Evolutionary conservation across 2,329 filamentous ascomycete genomes (phyloP).

Genomic region (Dothiorella sarmentorum): DNA sequence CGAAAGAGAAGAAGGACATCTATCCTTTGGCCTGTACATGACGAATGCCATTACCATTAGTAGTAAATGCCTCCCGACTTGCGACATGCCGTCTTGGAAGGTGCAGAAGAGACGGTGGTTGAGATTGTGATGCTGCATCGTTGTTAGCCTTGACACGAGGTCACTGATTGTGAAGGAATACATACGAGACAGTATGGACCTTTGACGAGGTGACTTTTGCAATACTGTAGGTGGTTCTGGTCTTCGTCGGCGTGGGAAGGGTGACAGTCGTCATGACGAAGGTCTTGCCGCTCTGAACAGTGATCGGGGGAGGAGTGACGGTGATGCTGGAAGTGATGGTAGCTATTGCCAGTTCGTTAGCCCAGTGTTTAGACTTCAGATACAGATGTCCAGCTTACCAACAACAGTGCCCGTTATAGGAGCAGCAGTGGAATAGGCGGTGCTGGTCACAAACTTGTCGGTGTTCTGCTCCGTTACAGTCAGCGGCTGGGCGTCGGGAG

Average conservation of each 20-base stretch:
- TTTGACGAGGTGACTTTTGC: conserved; percentile 23
- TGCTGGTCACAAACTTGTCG: conserved; percentile 26
- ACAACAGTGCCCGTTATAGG: conserved; percentile 24
- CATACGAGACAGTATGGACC: conserved; percentile 23
- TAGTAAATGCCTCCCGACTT: conserved; percentile 23
- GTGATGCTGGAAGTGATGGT: conserved; percentile 21
- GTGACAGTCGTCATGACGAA: conserved; percentile 26
- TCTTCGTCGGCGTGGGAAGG: conserved; percentile 27
- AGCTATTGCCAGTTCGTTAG: conserved; percentile 12
- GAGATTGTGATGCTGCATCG: conserved; percentile 24
- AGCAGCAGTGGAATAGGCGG: conserved; percentile 24
- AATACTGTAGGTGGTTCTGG: conserved; percentile 23
- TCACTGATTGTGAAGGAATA: background rate
- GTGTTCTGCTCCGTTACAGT: conserved; percentile 33
- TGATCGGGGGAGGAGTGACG: conserved; percentile 25
- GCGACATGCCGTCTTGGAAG: conserved; percentile 24
- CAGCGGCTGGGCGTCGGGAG: conserved; percentile 35
- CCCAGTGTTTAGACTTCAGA: background rate
- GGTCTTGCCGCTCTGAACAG: conserved; percentile 24
- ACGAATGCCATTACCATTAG: background rate
- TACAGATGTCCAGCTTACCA: conserved; percentile 10
- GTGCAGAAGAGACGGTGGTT: conserved; percentile 25
- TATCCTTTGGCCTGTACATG: background rate
- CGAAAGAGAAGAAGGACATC: background rate
- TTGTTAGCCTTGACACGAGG: conserved; percentile 4